phyloP scores from a whole-genome alignment of 2,329 filamentous ascomycete species.

The Pseudocercospora crystallina region DNA sequence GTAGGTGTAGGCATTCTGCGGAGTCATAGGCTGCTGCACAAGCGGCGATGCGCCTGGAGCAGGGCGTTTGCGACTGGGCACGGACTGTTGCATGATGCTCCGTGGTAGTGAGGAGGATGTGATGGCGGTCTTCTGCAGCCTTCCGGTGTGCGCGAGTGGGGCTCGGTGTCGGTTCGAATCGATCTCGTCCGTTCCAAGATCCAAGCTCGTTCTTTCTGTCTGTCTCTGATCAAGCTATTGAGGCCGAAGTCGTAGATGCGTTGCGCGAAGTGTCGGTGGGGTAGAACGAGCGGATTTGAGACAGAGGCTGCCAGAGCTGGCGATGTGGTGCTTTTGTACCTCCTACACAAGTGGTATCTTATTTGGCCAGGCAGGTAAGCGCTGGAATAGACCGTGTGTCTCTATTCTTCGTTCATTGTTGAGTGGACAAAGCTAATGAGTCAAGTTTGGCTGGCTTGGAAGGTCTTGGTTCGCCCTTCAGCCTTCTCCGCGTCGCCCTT shows the following conservation, averaged over 20 bases:
- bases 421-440: background rate
- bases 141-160: too few relatives aligned
- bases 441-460: constrained; percentile 1
- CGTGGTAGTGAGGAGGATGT: background rate
- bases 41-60: constrained; percentile 71
- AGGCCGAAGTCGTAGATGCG: too few relatives aligned
- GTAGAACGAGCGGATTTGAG: too few relatives aligned
- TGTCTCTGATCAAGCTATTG: too few relatives aligned
- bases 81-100: constrained; percentile 23
- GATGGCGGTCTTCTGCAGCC: too few relatives aligned
- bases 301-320: too few relatives aligned
- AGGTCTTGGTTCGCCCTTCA: background rate
- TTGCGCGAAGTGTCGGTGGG: too few relatives aligned
- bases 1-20: constrained; percentile 29
- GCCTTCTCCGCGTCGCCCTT: background rate
- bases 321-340: too few relatives aligned
- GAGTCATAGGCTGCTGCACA: constrained; percentile 49
- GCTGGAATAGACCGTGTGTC: constrained; percentile 1
- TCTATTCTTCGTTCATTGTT: constrained; percentile 6
- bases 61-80: constrained; percentile 62
- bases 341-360: background rate
- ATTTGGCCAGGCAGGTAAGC: constrained; percentile 5
- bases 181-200: too few relatives aligned
- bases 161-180: too few relatives aligned
- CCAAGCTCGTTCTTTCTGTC: too few relatives aligned